Evolutionary conservation across 441 rosid species (phyloP).

Genomic region (Metrosideros polymorpha): DNA sequence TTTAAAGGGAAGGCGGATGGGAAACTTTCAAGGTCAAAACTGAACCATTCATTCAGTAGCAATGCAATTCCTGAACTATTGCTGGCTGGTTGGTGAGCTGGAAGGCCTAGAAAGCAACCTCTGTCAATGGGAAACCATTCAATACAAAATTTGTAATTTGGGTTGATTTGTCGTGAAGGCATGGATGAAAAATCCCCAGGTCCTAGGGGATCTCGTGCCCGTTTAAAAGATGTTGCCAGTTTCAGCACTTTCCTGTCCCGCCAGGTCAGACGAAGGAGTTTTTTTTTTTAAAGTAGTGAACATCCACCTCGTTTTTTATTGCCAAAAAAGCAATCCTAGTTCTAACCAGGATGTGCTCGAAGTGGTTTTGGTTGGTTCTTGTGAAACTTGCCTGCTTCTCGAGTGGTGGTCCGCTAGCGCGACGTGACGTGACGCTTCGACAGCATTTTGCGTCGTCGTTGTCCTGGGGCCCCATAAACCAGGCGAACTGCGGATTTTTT

Average conservation of each 20-base stretch:
- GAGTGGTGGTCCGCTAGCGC: background rate
- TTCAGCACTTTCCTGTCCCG: background rate
- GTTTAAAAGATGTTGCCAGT: background rate
- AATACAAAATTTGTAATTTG: background rate
- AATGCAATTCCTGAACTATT: background rate
- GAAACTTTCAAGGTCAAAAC: background rate
- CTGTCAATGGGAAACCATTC: background rate
- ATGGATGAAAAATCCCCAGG: background rate
- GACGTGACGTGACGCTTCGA: background rate
- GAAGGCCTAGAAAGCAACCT: background rate
- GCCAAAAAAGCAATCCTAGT: background rate
- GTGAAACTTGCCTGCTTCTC: background rate
- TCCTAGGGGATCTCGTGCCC: background rate
- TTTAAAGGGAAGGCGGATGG: background rate
- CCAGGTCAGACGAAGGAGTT: background rate
- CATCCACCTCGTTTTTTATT: background rate
- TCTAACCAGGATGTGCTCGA: background rate
- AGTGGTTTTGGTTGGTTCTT: background rate
- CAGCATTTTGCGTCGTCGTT: background rate
- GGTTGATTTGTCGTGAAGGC: background rate
- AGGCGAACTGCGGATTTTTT: background rate
- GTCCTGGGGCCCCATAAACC: background rate
- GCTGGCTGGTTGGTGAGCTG: background rate
- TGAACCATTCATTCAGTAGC: background rate
- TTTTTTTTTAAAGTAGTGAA: background rate